Evolutionary conservation across 306 rosid species (phyloP).

Genomic region (Quercus glauca): DNA sequence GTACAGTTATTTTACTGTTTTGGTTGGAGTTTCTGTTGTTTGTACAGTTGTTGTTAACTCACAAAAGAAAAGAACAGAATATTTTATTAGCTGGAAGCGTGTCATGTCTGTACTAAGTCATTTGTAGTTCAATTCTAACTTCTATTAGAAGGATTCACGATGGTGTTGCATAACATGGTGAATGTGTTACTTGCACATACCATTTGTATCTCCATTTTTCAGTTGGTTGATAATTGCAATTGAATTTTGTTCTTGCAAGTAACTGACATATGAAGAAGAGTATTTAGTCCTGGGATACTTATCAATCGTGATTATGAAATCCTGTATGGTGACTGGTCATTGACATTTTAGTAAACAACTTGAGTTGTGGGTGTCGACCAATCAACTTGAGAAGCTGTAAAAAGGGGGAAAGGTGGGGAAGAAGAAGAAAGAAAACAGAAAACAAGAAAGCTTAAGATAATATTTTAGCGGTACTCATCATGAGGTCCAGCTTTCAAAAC

Average conservation of each 20-base stretch:
- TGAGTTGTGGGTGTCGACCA: neutral
- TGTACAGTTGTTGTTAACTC: neutral
- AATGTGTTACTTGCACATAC: neutral
- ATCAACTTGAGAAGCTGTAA: neutral
- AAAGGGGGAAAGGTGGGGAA: neutral
- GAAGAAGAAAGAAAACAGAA: neutral
- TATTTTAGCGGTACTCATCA: neutral
- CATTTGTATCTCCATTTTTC: neutral
- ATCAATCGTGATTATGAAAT: neutral
- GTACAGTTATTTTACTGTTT: conserved; percentile 35
- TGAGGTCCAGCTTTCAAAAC: neutral
- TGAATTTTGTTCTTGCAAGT: neutral
- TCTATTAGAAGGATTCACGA: neutral
- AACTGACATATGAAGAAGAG: neutral
- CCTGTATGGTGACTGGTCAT: neutral
- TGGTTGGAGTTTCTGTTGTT: neutral
- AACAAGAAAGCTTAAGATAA: neutral
- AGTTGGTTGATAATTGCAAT: neutral
- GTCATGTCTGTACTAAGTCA: neutral
- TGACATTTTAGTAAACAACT: neutral
- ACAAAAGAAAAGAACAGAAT: neutral
- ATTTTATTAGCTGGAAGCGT: neutral
- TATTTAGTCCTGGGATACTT: neutral
- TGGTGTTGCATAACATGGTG: neutral
- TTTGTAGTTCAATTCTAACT: neutral